Percentiles rank a stretch among this genome's conserved stretches.
Evolutionary conservation across 2,329 filamentous ascomycete genomes (phyloP).

Genomic region (Onygenales sp.): DNA sequence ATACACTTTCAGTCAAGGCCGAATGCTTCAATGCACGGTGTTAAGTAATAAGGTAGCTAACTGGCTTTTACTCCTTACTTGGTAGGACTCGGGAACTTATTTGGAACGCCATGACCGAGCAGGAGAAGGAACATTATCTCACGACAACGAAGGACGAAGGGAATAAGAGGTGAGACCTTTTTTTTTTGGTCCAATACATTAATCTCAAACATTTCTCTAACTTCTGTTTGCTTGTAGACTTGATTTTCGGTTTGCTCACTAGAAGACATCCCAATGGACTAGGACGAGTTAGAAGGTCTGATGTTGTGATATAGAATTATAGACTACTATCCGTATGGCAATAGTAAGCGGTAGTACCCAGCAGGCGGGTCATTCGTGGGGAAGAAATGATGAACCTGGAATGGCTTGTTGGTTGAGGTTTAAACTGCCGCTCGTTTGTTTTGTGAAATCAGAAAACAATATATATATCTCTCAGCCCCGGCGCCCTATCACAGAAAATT

Average conservation of each 20-base stretch:
- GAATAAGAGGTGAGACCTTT: constrained; percentile 31
- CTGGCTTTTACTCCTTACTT: not conserved
- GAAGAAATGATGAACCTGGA: too few species aligned
- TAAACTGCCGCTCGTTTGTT: too few species aligned
- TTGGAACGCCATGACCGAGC: constrained; percentile 31
- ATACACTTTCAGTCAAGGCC: not conserved
- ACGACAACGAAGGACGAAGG: constrained; percentile 28
- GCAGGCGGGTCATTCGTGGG: too few species aligned
- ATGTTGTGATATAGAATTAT: too few species aligned
- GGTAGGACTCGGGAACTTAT: constrained; percentile 19
- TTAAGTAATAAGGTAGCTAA: constrained; percentile 3
- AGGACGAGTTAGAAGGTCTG: not conserved
- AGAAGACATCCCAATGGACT: not conserved
- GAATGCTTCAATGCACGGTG: too few species aligned
- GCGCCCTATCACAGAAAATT: too few species aligned
- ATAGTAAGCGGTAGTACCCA: too few species aligned
- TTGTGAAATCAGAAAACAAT: too few species aligned
- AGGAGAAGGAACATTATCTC: constrained; percentile 29
- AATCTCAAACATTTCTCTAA: not conserved
- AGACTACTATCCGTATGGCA: too few species aligned
- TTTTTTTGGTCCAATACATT: not conserved
- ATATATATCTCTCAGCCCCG: too few species aligned
- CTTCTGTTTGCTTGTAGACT: constrained; percentile 16
- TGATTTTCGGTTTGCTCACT: constrained; percentile 29
- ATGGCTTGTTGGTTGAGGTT: too few species aligned